Percentiles rank a stretch among this genome's conserved stretches.
Evolutionary conservation across 2,329 filamentous ascomycete genomes (phyloP).

Genomic region (Pochonia chlamydosporia): DNA sequence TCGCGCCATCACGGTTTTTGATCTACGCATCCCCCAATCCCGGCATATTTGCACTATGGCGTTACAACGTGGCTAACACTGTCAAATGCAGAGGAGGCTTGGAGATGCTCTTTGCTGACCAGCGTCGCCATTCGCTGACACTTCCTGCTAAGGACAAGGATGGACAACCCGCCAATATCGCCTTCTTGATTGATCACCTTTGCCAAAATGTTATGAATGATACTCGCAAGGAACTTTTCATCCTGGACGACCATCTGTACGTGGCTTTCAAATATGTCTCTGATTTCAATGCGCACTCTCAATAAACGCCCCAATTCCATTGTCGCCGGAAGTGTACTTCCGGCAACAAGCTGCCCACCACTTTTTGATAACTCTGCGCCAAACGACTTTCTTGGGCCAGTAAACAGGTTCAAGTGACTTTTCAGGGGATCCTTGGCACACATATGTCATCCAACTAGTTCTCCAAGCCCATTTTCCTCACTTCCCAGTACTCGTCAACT

Average conservation of each 20-base stretch:
- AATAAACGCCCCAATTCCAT: not conserved
- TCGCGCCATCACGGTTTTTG: not conserved
- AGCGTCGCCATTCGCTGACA: conserved; percentile 64
- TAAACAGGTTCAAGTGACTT: not conserved
- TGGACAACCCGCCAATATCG: conserved; percentile 61
- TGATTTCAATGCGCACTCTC: not conserved
- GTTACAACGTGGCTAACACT: not conserved
- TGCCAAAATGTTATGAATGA: conserved; percentile 82
- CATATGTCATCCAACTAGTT: too few species aligned
- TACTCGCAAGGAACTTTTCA: conserved; percentile 78
- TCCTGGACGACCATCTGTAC: conserved; percentile 83
- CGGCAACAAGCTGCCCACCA: not conserved
- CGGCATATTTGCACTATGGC: not conserved
- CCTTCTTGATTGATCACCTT: conserved; percentile 71
- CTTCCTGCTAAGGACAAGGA: conserved; percentile 59
- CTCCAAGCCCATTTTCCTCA: too few species aligned
- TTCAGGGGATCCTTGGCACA: not conserved
- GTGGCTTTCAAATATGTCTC: conserved; percentile 30
- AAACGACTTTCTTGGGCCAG: not conserved
- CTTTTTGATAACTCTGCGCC: not conserved
- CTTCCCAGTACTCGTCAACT: not conserved
- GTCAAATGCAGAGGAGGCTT: conserved; percentile 67
- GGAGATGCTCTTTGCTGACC: conserved; percentile 86
- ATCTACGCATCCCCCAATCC: not conserved
- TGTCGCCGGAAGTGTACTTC: not conserved